Conservation (phyloP, 2,329 filamentous ascomycete species). For the Aspergillus fructus region DNA sequence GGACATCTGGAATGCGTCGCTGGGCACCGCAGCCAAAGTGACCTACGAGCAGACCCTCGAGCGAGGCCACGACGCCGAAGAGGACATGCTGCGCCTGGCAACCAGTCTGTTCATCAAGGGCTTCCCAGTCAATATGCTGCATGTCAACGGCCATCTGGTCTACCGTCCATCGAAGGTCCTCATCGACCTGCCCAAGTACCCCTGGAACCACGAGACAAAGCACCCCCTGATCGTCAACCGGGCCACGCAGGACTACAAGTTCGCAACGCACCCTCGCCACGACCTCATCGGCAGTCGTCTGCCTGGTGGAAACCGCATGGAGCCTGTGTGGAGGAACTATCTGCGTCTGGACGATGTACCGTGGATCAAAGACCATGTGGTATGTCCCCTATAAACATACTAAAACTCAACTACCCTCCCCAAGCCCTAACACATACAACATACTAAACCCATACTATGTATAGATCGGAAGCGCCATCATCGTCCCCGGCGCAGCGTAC, state of each 20-base stretch:
- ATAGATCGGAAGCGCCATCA: neutral
- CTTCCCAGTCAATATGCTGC: neutral
- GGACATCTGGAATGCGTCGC: neutral
- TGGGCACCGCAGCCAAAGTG: neutral
- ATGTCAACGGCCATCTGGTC: neutral
- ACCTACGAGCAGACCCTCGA: neutral
- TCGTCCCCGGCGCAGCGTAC: neutral
- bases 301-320: constrained; percentile 9
- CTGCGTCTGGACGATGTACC: constrained; percentile 12
- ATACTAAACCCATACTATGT: neutral
- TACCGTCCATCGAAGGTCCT: constrained; percentile 6
- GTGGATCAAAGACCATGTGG: neutral
- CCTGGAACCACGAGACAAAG: constrained; percentile 20
- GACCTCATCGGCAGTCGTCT: constrained; percentile 24
- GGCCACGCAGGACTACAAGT: constrained; percentile 18
- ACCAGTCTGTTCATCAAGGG: neutral
- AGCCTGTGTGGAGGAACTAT: constrained; percentile 28
- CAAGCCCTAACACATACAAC: neutral
- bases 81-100: neutral
- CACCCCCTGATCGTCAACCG: constrained; percentile 22
- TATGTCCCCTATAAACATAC: neutral
- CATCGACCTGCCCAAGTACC: constrained; percentile 25
- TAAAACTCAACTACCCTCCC: no score
- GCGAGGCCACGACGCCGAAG: neutral
- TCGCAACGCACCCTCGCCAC: constrained; percentile 15